Evolutionary conservation across 108 stramenopile species (phyloP), one percentile per base, ranked within the genome.

Genomic region (Cyclotella choctawhatcheeana): DNA sequence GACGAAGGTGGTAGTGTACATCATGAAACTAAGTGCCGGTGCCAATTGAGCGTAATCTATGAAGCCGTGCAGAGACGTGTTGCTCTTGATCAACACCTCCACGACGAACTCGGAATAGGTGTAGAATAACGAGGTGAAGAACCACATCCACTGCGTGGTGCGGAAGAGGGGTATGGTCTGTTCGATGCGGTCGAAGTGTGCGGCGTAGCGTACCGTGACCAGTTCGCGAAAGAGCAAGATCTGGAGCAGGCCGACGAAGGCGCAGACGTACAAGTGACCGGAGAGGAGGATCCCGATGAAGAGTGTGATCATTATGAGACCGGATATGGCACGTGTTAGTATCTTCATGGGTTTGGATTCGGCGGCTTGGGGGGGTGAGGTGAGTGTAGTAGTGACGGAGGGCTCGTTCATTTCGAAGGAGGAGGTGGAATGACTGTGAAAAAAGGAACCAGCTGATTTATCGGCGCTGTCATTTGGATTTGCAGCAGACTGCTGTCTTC

Each of bases 111-210:
- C 91, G 17, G 81, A 76, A 66, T 97, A 97, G 21, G 95, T 90
- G 59, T 96, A 97, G 77, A 97, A 92, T 18, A 97, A 92, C 2
- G 95, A 88, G 0, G 91, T 87, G 18, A 71, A 76, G 81, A 97
- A 99, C 98, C 98, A 99, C 83, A 90, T 76, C 98, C 98, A 99
- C 70, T 99, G 98, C 29, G 95, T 91, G 12, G 98, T 97, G 12
- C 98, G 96, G 65, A 99, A 99, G 31, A 97, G 83, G 5, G 98
- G 98, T 71, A 98, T 95, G n/a, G 86, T 91, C 43, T 87, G 69
- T 67, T 97, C 88, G 66, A 91, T 89, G 6, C 77, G 74, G 34
- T 85, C 55, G 52, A 86, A 94, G 71, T 88, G 88, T 13, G 86
- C 82, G 64, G 85, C 81, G 77, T 97, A 97, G 0, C 98, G 91